These are phyloP conservation scores for Ceratobasidium papillatum DNA, from an alignment of 1,284 basidiomycete genomes.

Conservation along the genomic window DNA sequence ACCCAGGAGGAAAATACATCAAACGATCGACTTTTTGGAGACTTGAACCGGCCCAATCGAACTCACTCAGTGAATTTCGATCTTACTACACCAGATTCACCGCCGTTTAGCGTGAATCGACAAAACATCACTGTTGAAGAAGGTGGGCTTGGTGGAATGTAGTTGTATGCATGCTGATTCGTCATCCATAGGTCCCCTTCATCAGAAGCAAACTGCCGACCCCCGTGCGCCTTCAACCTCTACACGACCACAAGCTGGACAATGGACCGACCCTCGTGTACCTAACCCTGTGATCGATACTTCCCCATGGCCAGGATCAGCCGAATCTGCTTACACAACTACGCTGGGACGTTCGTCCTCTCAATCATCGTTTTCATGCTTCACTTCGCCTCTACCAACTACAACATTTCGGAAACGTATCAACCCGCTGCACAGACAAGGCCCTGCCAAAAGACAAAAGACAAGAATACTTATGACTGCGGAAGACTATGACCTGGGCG, in stretches of 20 bases:
- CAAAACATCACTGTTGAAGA: neutral
- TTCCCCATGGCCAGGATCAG: neutral
- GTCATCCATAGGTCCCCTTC: neutral
- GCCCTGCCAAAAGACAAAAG: neutral
- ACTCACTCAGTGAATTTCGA: neutral
- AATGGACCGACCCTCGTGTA: neutral
- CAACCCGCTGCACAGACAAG: neutral
- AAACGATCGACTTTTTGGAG: neutral
- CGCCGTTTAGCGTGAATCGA: neutral
- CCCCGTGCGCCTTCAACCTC: neutral
- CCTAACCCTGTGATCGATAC: neutral
- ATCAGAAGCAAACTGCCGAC: neutral
- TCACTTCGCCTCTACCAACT: neutral
- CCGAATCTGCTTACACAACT: neutral
- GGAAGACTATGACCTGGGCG: neutral
- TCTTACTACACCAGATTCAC: slow-evolving; percentile 22
- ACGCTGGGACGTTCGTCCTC: slow-evolving; percentile 18
- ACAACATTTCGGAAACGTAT: neutral
- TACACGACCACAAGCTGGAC: neutral
- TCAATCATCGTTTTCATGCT: neutral
- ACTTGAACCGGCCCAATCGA: neutral
- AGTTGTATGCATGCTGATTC: neutral
- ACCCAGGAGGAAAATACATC: neutral
- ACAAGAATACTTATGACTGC: neutral
- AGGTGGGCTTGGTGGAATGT: neutral